Base-by-base conservation (phyloP, 2,329 filamentous ascomycete genomes). In the Orbilia brochopaga region DNA sequence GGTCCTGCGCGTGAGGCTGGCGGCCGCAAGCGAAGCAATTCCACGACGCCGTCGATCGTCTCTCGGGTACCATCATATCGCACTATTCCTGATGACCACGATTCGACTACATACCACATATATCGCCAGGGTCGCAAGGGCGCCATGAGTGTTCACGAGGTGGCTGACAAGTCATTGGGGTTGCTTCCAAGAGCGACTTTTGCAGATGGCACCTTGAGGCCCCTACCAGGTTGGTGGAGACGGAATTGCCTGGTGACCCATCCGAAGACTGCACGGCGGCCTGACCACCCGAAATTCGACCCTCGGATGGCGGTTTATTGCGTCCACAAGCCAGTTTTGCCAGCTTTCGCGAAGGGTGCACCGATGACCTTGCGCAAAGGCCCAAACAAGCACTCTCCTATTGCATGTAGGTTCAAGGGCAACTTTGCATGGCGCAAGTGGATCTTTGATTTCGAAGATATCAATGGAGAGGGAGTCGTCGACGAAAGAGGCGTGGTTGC, bases 391-490 rank as follows among this genome's bases (percentile, higher is more conserved):
- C 44, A 59, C 8, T 62, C 62, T 24, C 69, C 69, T n/a, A 63
- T 73, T 50, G 51, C 56, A 15, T 73, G 69, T 35, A 65, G 62
- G 44, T 66, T 73, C 32, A 53, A 59, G 44, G 62, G 58, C 0
- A 56, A 55, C 17, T 56, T 66, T 24, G 69, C 35, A 27, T 73
- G 69, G 69, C 59, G 63, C 30, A 67, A 73, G 27, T 73, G 63
- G 62, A 24, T 7, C 1, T 73, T 73, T 35, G 57, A 73, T 7
- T 73, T 73, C 21, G 63, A 66, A 30, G 69, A 73, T 57, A 63
- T 72, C 52, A 73, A 73, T 35, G 69, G 69, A 3, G 62, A 67
- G 37, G 69, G 69, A 24, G 62, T 73, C 8, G 58, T 73, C 50
- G 63, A 73, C 21, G 69, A 73, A 17, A 73, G 63, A 50, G 69